A percentile compares a stretch with the other conserved stretches of the same genome.
These are phyloP conservation scores for Collariella sp. DNA, from an alignment of 495 filamentous ascomycete species.

Conservation along the genomic window DNA sequence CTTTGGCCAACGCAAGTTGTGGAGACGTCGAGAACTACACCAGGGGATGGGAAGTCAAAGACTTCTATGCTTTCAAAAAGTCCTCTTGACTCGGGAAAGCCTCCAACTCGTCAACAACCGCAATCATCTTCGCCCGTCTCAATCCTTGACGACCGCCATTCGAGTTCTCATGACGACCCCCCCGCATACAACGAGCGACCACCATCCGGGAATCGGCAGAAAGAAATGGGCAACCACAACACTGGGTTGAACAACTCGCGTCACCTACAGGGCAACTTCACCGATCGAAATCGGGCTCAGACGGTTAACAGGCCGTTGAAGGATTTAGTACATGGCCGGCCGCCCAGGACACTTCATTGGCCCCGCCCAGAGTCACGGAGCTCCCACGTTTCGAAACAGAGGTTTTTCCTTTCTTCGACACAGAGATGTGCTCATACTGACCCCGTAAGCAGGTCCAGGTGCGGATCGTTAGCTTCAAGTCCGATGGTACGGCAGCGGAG, in stretches of 20 bases:
- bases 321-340: background rate
- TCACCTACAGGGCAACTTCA: background rate
- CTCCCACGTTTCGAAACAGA: constrained; percentile 15
- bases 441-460: background rate
- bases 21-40: no score
- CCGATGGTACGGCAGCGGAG: constrained; percentile 5
- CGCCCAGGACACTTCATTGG: background rate
- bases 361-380: constrained; percentile 8
- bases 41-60: background rate
- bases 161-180: background rate
- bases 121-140: background rate
- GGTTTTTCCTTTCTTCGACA: background rate
- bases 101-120: background rate
- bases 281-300: background rate
- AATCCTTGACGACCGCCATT: background rate
- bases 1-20: no score
- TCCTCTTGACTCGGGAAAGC: background rate
- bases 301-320: background rate
- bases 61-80: background rate
- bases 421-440: background rate
- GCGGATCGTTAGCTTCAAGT: constrained; percentile 9
- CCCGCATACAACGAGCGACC: background rate
- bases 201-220: background rate
- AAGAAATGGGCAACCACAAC: background rate
- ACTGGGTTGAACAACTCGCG: background rate